Base-by-base conservation (phyloP, 2,329 filamentous ascomycete genomes). In the Blumeria graminis region DNA sequence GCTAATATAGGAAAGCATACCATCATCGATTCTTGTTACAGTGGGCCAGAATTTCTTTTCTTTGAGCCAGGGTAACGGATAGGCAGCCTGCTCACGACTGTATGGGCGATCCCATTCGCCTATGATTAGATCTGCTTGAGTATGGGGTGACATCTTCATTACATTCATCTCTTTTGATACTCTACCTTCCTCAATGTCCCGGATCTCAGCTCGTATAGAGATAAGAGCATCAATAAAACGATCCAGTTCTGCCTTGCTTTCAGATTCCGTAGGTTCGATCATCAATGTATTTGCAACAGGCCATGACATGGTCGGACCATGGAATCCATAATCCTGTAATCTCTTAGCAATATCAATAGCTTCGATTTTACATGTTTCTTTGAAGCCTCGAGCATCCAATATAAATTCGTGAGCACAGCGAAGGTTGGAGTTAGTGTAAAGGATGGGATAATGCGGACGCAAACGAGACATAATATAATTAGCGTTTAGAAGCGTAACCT, bases 1-100 rank as follows among this genome's bases (percentile, higher is more conserved):
- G 14, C 3, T 28, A 33, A 34, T 28, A 11, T 11, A 34, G 32
- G 11, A 34, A 33, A 33, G 14, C 83, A 75, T 69, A 90, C 86
- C 77, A 73, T 95, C 90, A 67, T 96, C 85, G 18, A 95, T 74
- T 67, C 90, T 77, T 6, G 84, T 86, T 13, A 94, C 87, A 38
- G 74, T 81, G 0, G 90, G 89, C 90, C 90, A 96, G 71, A 95
- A 95, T 74, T 96, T 96, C 82, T 93, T 95, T 77, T 94, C 86
- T 68, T 78, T 77, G 60, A 96, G 71, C 70, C 79, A 94, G 0
- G 80, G 74, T 60, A 94, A 67, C 16, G 90, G 90, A 68, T 94
- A 96, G 0, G 87, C 90, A 0, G 90, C 90, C 70, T 81, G 76
- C 71, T 92, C 83, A 33, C 88, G 73, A 0, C 75, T 78, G 68